Evolutionary conservation across 345 rosid species (phyloP).

Genomic region (Erysimum cheiranthoides): DNA sequence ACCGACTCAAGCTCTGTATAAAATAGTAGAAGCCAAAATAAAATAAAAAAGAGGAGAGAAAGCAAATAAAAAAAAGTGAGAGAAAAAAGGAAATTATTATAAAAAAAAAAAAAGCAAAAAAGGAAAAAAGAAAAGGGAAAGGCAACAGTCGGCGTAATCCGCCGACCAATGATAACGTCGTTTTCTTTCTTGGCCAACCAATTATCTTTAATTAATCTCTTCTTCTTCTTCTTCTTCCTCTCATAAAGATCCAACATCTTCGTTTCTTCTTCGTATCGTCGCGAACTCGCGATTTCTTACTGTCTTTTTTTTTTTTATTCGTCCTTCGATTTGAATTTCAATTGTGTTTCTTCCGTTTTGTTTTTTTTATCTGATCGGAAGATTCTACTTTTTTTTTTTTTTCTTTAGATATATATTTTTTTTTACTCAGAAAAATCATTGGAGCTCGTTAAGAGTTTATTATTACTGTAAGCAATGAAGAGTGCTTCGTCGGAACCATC

Average conservation of each 20-base stretch:
- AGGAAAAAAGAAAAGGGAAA: conserved; percentile 8
- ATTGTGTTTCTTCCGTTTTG: conserved; percentile 55
- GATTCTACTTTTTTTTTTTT: conserved; percentile 41
- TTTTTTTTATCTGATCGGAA: conserved; percentile 60
- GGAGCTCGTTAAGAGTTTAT: neutral
- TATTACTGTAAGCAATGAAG: conserved; percentile 49
- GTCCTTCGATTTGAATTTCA: neutral
- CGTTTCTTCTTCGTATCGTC: conserved; percentile 12
- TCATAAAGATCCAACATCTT: conserved; percentile 16
- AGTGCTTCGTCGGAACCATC: conserved; percentile 47
- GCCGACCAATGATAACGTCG: conserved; percentile 46
- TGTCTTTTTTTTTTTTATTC: neutral
- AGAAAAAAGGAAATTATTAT: neutral
- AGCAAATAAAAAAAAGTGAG: neutral
- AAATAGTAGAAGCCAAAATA: neutral
- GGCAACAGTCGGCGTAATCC: conserved; percentile 42
- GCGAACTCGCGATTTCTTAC: conserved; percentile 8
- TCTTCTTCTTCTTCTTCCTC: conserved; percentile 1
- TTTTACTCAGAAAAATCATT: neutral
- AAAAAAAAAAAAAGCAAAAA: conserved; percentile 16
- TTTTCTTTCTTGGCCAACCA: conserved; percentile 27
- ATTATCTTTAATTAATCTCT: neutral
- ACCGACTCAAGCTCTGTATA: conserved; percentile 12
- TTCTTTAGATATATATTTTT: neutral
- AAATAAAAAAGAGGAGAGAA: neutral